A percentile compares a stretch with the other conserved stretches of the same genome.
Conservation (phyloP, 2,329 filamentous ascomycete species). For the Botrytis sinoallii region DNA sequence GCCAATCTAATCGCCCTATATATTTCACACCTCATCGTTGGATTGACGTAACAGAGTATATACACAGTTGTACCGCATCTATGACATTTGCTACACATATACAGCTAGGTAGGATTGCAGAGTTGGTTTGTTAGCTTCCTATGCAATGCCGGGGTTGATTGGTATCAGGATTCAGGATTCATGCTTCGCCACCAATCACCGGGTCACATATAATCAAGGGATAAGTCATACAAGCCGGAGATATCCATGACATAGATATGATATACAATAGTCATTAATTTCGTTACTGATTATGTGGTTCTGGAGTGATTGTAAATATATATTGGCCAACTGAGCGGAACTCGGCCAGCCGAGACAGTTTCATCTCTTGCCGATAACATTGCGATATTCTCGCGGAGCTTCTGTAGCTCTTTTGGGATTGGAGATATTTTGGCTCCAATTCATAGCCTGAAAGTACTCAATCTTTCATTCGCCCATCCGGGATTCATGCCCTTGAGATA, state of each 20-base stretch:
- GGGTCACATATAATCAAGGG: background rate
- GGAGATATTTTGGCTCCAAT: background rate
- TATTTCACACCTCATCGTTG: no score
- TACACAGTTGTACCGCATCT: background rate
- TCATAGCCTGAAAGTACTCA: background rate
- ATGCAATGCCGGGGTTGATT: background rate
- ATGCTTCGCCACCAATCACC: background rate
- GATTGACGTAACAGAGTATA: no score
- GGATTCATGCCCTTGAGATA: background rate
- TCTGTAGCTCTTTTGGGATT: background rate
- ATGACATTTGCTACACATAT: background rate
- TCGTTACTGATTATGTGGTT: background rate
- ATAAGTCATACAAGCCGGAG: background rate
- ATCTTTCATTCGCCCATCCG: background rate
- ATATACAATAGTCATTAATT: background rate
- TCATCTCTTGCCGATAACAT: background rate
- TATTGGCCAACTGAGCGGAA: background rate
- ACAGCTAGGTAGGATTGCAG: background rate
- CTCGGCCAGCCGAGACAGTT: background rate
- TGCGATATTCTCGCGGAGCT: background rate
- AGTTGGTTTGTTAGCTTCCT: background rate
- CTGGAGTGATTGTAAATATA: background rate
- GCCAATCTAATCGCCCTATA: no score
- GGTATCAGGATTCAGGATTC: background rate
- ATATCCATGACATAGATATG: background rate